These are phyloP conservation scores for Tolypocladium amazonense DNA, from an alignment of 2,329 filamentous ascomycete genomes.

Conservation along the genomic window DNA sequence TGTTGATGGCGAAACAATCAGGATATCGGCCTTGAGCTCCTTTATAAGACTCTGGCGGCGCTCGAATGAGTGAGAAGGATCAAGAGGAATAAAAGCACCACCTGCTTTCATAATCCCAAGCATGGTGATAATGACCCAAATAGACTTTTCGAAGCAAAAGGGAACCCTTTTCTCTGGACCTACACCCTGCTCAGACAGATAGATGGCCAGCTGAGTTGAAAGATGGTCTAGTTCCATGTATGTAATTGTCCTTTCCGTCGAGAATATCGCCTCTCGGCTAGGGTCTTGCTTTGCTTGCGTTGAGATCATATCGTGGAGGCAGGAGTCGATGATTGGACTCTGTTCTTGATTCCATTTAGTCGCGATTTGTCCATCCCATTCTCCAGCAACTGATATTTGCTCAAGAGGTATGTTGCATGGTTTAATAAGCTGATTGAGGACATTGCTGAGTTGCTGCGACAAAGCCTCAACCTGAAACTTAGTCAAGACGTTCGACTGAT, in stretches of 20 bases:
- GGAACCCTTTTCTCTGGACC: not conserved
- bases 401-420: not conserved
- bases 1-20: not conserved
- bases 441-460: conserved; percentile 1
- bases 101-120: conserved; percentile 7
- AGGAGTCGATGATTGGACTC: conserved; percentile 6
- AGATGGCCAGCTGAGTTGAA: conserved; percentile 24
- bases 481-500: not conserved
- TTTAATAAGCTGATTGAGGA: not conserved
- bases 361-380: not conserved
- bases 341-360: not conserved
- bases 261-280: conserved; percentile 22
- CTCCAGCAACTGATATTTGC: not conserved
- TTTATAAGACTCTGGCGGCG: not conserved
- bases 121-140: conserved; percentile 2
- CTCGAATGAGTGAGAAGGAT: not conserved
- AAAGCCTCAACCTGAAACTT: conserved; percentile 1
- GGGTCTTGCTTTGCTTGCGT: conserved; percentile 22
- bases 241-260: conserved; percentile 31
- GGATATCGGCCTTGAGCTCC: not conserved
- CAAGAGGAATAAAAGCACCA: conserved; percentile 3
- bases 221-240: conserved; percentile 26
- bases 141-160: conserved; percentile 8
- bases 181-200: conserved; percentile 13
- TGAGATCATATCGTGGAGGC: conserved; percentile 30